Evolutionary conservation across 2,329 filamentous ascomycete species (phyloP).

Genomic region (Helotiales sp.): DNA sequence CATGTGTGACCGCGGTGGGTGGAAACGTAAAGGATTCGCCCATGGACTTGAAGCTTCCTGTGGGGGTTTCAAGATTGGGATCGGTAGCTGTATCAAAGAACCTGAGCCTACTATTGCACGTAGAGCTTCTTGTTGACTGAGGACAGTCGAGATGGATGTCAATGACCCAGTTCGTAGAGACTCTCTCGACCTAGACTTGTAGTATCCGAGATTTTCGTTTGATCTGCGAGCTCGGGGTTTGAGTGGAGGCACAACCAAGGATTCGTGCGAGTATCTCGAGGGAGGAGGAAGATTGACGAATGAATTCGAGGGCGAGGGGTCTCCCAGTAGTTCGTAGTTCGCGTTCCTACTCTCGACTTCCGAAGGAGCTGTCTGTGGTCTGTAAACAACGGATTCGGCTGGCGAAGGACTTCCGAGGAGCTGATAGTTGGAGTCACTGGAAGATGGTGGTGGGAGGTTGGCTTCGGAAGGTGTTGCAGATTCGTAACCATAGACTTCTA

Average conservation of each 20-base stretch:
- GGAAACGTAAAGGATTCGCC: constrained; percentile 32
- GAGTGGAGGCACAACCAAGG: constrained; percentile 57
- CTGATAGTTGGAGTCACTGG: constrained; percentile 47
- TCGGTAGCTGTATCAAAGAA: constrained; percentile 30
- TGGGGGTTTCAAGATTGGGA: constrained; percentile 19
- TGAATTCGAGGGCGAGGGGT: constrained; percentile 41
- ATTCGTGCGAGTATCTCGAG: constrained; percentile 59
- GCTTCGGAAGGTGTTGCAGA: constrained; percentile 25
- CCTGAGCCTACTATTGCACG: constrained; percentile 31
- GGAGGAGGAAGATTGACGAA: constrained; percentile 33
- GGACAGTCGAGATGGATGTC: constrained; percentile 55
- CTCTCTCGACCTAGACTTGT: constrained; percentile 52
- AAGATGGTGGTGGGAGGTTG: constrained; percentile 20
- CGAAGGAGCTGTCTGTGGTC: constrained; percentile 28
- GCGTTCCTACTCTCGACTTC: constrained; percentile 31
- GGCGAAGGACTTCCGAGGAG: constrained; percentile 53
- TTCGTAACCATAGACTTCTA: constrained; percentile 30
- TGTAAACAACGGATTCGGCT: constrained; percentile 30
- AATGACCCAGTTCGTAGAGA: constrained; percentile 54
- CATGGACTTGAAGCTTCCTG: constrained; percentile 34
- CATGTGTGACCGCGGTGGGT: constrained; percentile 42
- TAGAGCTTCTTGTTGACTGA: constrained; percentile 38
- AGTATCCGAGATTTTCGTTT: constrained; percentile 49
- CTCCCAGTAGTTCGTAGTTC: constrained; percentile 56
- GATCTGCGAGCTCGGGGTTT: constrained; percentile 48